Evolutionary conservation across 176 grass and related monocot genomes (phyloP).

Genomic region (Triticum monococcum): DNA sequence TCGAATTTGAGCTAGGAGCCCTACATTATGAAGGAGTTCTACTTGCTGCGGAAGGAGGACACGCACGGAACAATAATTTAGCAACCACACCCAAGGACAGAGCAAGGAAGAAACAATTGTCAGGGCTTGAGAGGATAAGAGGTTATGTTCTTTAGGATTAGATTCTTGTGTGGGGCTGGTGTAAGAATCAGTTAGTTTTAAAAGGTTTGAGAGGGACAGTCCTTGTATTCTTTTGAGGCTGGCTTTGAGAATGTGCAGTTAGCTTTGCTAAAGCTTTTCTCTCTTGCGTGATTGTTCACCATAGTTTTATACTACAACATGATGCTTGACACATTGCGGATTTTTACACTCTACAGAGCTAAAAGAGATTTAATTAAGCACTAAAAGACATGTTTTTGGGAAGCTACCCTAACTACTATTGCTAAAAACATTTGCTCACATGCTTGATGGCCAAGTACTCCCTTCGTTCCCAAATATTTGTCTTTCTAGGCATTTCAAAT

Average conservation of each 20-base stretch:
- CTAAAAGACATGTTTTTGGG: background rate
- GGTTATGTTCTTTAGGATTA: background rate
- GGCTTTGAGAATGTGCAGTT: background rate
- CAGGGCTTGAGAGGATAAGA: background rate
- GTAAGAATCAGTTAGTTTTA: background rate
- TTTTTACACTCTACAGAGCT: background rate
- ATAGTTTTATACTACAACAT: background rate
- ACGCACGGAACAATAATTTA: background rate
- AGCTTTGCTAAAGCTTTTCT: background rate
- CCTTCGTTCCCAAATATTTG: no score
- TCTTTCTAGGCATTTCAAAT: no score
- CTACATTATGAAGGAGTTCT: background rate
- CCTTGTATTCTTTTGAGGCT: background rate
- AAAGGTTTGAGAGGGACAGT: background rate
- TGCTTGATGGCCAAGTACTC: constrained; percentile 1
- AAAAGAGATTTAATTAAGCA: background rate
- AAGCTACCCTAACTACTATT: background rate
- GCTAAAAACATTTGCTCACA: background rate
- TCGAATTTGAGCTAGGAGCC: background rate
- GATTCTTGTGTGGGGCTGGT: background rate
- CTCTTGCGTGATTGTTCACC: background rate
- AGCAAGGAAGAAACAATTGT: background rate
- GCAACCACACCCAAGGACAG: background rate
- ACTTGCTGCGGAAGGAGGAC: background rate
- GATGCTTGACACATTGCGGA: background rate